phyloP scores from a whole-genome alignment of 306 rosid species.

The Pterocarpus macrocarpus region DNA sequence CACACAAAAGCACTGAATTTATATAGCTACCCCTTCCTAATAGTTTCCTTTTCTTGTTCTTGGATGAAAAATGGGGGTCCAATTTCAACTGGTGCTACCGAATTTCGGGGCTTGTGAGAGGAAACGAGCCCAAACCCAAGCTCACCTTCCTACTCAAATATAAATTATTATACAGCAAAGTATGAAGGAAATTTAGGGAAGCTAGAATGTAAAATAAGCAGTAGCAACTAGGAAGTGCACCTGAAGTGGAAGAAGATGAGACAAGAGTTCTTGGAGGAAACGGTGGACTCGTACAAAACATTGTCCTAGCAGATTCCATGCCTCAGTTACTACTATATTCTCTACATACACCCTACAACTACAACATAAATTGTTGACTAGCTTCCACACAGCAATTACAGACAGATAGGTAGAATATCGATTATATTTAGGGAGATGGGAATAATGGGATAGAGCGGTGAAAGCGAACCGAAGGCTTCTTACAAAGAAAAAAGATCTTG shows the following conservation, averaged over 20 bases:
- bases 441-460: not conserved
- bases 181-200: no score
- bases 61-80: no score
- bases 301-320: conserved; percentile 72
- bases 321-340: not conserved
- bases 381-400: not conserved
- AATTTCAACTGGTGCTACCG: no score
- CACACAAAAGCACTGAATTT: not conserved
- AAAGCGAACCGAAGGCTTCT: not conserved
- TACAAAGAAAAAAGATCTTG: not conserved
- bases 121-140: no score
- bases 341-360: not conserved
- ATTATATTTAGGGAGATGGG: no score
- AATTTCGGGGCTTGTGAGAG: no score
- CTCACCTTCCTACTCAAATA: no score
- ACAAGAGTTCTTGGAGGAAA: conserved; percentile 65
- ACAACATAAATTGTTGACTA: not conserved
- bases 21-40: not conserved
- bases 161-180: no score
- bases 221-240: conserved; percentile 8
- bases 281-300: conserved; percentile 68
- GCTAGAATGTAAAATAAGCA: not conserved
- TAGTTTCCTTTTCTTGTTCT: no score
- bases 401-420: no score
- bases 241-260: conserved; percentile 45